phyloP scores from a whole-genome alignment of 768 basidiomycete species.

The Mycena alexandri region DNA sequence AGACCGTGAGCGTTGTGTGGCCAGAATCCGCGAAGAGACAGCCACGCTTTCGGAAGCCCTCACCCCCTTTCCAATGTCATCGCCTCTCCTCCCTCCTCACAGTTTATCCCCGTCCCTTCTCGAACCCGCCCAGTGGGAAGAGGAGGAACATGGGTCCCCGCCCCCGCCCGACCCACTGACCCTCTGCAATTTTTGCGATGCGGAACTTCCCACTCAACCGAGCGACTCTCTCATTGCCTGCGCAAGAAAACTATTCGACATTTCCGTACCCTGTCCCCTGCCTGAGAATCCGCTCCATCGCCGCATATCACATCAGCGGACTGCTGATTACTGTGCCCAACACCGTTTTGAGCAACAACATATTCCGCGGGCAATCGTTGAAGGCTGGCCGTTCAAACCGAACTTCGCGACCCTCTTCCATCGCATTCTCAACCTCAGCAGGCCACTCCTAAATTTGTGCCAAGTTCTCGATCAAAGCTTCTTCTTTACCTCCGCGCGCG shows the following conservation, averaged over 20 bases:
- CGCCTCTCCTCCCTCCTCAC: neutral
- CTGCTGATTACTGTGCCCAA: neutral
- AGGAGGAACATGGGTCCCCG: neutral
- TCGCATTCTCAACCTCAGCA: slow-evolving; percentile 6
- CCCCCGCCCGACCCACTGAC: neutral
- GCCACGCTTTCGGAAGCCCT: neutral
- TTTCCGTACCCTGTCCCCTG: neutral
- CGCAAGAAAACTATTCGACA: neutral
- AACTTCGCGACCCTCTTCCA: slow-evolving; percentile 10
- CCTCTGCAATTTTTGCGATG: neutral
- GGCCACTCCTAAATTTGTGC: neutral
- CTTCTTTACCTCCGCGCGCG: neutral
- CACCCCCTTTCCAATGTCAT: too few relatives aligned
- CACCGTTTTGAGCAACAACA: slow-evolving; percentile 5
- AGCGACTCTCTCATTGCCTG: neutral
- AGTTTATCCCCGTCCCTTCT: neutral
- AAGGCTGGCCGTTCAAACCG: slow-evolving; percentile 2
- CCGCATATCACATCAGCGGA: too few relatives aligned
- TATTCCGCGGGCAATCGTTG: neutral
- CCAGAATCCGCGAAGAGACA: too few relatives aligned
- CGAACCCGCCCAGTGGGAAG: neutral
- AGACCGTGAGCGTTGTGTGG: neutral
- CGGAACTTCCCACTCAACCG: neutral
- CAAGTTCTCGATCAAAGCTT: neutral
- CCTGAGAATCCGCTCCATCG: neutral